These are phyloP conservation scores for Didymella exigua DNA, from an alignment of 2,329 filamentous ascomycete genomes.

Conservation along the genomic window DNA sequence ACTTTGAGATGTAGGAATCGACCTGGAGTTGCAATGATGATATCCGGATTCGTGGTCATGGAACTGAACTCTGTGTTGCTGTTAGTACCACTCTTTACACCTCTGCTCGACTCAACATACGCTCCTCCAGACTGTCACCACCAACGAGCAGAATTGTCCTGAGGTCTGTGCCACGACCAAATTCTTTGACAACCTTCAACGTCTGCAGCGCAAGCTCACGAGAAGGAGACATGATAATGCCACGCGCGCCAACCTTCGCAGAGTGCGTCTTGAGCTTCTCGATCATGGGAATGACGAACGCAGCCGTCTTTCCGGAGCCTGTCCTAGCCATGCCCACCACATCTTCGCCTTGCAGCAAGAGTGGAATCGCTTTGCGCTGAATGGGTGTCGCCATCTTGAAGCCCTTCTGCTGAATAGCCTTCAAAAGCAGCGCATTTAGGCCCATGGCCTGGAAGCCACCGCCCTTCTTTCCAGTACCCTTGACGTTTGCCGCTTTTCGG, in stretches of 20 bases:
- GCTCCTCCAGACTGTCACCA: conserved; percentile 93
- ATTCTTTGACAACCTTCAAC: conserved; percentile 93
- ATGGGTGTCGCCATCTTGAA: conserved; percentile 97
- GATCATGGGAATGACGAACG: conserved; percentile 98
- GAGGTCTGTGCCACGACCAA: conserved; percentile 87
- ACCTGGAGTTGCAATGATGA: conserved; percentile 95
- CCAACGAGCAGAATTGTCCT: conserved; percentile 90
- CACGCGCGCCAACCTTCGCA: conserved; percentile 82
- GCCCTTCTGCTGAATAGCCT: conserved; percentile 90
- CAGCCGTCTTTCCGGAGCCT: conserved; percentile 97
- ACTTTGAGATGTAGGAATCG: conserved; percentile 96
- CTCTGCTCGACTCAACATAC: conserved; percentile 24
- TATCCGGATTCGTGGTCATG: conserved; percentile 94
- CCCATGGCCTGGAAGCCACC: conserved; percentile 97
- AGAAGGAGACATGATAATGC: conserved; percentile 87
- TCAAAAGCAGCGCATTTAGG: conserved; percentile 80
- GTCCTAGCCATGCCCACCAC: conserved; percentile 99
- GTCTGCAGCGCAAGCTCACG: conserved; percentile 95
- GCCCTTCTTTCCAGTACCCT: conserved; percentile 87
- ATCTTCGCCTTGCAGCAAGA: conserved; percentile 87
- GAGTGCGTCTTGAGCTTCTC: conserved; percentile 90
- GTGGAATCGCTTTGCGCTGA: conserved; percentile 92
- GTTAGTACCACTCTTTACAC: conserved; percentile 7
- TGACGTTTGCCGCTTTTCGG: conserved; percentile 78
- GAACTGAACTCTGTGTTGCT: conserved; percentile 70